Evolutionary conservation across 78 protist genomes (phyloP).

Genomic region (Speleostelium caveatum): DNA sequence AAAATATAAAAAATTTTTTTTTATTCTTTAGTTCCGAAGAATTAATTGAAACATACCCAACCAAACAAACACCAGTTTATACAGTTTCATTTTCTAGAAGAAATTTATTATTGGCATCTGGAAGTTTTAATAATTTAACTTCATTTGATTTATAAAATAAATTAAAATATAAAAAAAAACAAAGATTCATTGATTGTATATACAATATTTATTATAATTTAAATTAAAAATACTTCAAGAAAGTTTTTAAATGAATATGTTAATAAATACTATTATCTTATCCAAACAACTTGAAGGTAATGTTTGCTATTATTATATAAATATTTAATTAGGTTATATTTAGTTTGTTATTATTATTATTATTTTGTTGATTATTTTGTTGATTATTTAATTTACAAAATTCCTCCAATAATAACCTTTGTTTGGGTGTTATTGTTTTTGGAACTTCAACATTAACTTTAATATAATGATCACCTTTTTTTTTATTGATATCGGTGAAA

Average conservation of each 20-base stretch:
- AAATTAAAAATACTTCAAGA: too few relatives aligned
- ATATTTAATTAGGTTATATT: too few relatives aligned
- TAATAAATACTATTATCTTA: too few relatives aligned
- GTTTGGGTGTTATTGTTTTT: background rate
- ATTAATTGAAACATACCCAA: constrained; percentile 77
- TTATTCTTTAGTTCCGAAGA: constrained; percentile 8
- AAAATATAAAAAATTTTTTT: too few relatives aligned
- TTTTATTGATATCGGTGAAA: background rate
- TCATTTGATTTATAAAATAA: constrained; percentile 15
- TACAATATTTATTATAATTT: too few relatives aligned
- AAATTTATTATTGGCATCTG: constrained; percentile 89
- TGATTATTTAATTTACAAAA: background rate
- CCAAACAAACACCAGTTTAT: constrained; percentile 90
- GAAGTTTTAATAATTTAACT: constrained; percentile 73
- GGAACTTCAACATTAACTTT: constrained; percentile 26
- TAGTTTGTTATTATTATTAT: too few relatives aligned
- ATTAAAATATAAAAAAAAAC: too few relatives aligned
- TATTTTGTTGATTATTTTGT: too few relatives aligned
- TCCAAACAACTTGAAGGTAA: too few relatives aligned
- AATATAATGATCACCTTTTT: constrained; percentile 35
- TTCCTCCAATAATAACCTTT: background rate
- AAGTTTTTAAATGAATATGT: too few relatives aligned
- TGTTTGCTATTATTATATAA: too few relatives aligned
- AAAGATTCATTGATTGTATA: too few relatives aligned
- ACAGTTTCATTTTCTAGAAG: constrained; percentile 80